A percentile compares a stretch with the other conserved stretches of the same genome.
Conservation (phyloP, 1,284 basidiomycete genomes). For the Malassezia yamatoensis region DNA sequence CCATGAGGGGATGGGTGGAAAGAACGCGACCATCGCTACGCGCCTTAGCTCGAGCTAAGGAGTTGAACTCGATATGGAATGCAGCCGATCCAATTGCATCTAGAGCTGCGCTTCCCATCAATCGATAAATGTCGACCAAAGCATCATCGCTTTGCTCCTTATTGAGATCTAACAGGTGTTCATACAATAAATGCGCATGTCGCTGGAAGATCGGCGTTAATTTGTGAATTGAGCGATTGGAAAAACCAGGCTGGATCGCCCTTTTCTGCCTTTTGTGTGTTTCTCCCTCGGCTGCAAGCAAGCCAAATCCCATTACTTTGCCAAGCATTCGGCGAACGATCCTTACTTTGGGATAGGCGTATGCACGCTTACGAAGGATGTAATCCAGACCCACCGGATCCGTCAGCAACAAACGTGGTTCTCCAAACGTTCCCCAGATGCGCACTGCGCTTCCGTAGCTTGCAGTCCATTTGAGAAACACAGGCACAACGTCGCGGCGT, state of each 20-base stretch:
- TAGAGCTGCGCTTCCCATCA: constrained; percentile 6
- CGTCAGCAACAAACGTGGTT: constrained; percentile 12
- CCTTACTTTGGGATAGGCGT: constrained; percentile 37
- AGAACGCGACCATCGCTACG: not conserved
- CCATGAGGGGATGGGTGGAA: constrained; percentile 6
- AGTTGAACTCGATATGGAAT: constrained; percentile 8
- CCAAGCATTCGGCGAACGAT: constrained; percentile 21
- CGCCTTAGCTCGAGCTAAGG: not conserved
- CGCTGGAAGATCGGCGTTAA: constrained; percentile 30
- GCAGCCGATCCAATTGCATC: constrained; percentile 19
- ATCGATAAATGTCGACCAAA: constrained; percentile 6
- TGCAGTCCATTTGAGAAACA: constrained; percentile 4
- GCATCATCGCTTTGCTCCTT: not conserved
- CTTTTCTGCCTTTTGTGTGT: constrained; percentile 35
- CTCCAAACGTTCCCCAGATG: constrained; percentile 14
- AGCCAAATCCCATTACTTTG: constrained; percentile 36
- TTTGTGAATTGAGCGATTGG: constrained; percentile 26
- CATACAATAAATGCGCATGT: constrained; percentile 19
- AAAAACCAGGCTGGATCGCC: constrained; percentile 40
- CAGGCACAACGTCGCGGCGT: constrained; percentile 1
- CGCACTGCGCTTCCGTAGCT: constrained; percentile 9
- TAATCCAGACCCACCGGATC: constrained; percentile 13
- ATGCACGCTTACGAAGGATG: constrained; percentile 15
- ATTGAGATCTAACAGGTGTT: constrained; percentile 20
- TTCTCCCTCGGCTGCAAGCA: constrained; percentile 38